A percentile compares a stretch with the other conserved stretches of the same genome.
These are phyloP conservation scores for Zasmidium cellare DNA, from an alignment of 2,329 filamentous ascomycete genomes.

Conservation along the genomic window DNA sequence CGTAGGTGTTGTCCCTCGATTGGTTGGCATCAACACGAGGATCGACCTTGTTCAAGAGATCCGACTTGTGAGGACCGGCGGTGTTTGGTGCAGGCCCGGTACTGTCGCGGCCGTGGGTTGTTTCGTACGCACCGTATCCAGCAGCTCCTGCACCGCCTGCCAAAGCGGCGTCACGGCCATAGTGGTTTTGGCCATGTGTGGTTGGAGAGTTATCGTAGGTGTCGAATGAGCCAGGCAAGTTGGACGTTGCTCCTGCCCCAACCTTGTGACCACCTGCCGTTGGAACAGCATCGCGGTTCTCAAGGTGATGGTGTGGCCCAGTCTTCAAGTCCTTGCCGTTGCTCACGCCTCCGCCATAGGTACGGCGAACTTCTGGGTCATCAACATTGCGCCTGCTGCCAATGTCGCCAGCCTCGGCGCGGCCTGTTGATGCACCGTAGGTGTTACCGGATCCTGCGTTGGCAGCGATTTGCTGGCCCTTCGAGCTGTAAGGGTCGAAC, in stretches of 20 bases:
- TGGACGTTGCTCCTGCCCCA: slow-evolving; percentile 6
- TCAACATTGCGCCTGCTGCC: slow-evolving; percentile 3
- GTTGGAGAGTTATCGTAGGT: neutral
- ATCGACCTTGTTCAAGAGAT: neutral
- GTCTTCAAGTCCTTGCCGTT: slow-evolving; percentile 5
- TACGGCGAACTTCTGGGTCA: slow-evolving; percentile 3
- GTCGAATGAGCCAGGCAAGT: neutral
- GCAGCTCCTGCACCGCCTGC: slow-evolving; percentile 3
- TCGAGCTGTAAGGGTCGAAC: slow-evolving; percentile 16
- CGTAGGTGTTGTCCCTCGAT: slow-evolving; percentile 1
- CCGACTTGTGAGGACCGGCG: neutral
- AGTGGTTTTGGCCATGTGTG: slow-evolving; percentile 5
- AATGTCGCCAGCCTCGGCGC: slow-evolving; percentile 3
- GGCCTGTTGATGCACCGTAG: neutral
- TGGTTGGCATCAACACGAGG: neutral
- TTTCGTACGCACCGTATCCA: neutral
- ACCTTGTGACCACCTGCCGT: slow-evolving; percentile 26
- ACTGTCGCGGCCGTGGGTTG: neutral
- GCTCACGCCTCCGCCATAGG: slow-evolving; percentile 6
- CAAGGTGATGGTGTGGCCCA: slow-evolving; percentile 11
- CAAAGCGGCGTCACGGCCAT: slow-evolving; percentile 5
- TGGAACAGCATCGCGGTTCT: slow-evolving; percentile 27
- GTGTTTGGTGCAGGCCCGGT: neutral
- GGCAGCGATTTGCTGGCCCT: slow-evolving; percentile 14
- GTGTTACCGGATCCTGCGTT: slow-evolving; percentile 1